These are phyloP conservation scores for Abelmoschus esculentus DNA, from an alignment of 345 rosid species.

Conservation along the genomic window DNA sequence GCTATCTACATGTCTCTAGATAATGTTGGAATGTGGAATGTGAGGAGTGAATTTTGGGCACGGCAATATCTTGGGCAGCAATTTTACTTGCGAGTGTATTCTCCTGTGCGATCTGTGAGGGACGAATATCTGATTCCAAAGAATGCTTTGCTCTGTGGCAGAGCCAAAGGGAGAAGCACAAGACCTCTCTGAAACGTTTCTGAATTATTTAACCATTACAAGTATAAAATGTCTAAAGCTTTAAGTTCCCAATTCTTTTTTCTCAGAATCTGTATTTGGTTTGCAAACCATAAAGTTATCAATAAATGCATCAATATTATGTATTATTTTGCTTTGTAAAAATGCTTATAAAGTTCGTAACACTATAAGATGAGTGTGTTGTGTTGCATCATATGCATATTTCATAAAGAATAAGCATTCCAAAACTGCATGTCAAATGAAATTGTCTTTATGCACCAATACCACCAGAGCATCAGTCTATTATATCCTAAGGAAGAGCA, in stretches of 20 bases:
- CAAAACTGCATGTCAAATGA: background rate
- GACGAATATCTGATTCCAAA: conserved; percentile 69
- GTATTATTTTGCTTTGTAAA: conserved; percentile 1
- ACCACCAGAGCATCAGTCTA: background rate
- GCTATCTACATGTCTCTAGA: conserved; percentile 77
- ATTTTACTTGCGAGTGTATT: conserved; percentile 60
- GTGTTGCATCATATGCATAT: too few species aligned
- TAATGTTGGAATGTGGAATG: conserved; percentile 96
- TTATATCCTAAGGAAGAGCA: background rate
- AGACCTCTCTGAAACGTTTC: background rate
- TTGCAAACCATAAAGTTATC: background rate
- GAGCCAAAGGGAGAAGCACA: conserved; percentile 32
- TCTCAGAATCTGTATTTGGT: background rate
- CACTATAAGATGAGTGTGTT: too few species aligned
- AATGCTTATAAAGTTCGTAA: background rate
- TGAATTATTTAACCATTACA: background rate
- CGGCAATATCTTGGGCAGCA: conserved; percentile 92
- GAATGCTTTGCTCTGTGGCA: conserved; percentile 79
- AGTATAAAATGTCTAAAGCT: conserved; percentile 11
- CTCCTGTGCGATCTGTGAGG: conserved; percentile 46
- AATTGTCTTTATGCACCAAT: background rate
- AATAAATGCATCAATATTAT: background rate
- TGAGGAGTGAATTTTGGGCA: conserved; percentile 81
- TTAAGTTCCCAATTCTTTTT: conserved; percentile 22
- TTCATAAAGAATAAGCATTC: background rate